Conservation (phyloP, 805 yeast species). For the Pichia nanzhaoensis region DNA sequence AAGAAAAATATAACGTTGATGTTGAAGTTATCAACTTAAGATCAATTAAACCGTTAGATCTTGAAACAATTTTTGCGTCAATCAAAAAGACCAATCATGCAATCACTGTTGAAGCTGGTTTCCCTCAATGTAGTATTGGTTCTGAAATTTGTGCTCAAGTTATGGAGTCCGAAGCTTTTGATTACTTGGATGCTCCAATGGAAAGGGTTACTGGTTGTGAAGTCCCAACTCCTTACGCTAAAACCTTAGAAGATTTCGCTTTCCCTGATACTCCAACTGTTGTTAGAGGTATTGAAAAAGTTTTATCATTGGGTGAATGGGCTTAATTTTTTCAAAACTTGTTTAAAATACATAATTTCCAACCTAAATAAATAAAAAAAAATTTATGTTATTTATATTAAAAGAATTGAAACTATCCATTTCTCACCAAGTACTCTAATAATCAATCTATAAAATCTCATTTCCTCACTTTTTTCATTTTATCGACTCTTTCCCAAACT, state of each 20-base stretch:
- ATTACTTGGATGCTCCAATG: constrained; percentile 96
- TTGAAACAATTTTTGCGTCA: constrained; percentile 74
- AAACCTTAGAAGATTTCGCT: constrained; percentile 93
- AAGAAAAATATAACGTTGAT: constrained; percentile 76
- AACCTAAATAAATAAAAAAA: not conserved
- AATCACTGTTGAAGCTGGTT: constrained; percentile 94
- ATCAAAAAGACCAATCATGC: constrained; percentile 96
- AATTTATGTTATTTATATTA: not conserved
- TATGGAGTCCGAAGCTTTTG: constrained; percentile 98
- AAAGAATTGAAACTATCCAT: too few species aligned
- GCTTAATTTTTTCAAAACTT: too few species aligned
- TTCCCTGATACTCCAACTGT: constrained; percentile 96
- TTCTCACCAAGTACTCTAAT: too few species aligned
- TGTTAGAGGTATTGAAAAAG: constrained; percentile 79
- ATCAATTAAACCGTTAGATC: constrained; percentile 94
- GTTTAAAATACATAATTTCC: too few species aligned
- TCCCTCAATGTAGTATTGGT: constrained; percentile 98
- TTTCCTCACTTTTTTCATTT: constrained; percentile 24
- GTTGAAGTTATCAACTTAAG: constrained; percentile 95
- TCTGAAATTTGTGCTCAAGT: constrained; percentile 96
- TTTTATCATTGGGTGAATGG: constrained; percentile 49
- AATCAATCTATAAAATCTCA: not conserved
- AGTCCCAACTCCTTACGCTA: constrained; percentile 98
- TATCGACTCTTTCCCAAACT: constrained; percentile 42
- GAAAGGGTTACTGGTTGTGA: constrained; percentile 99